Conservation (phyloP, 352 stramenopile species). For the Pythium pyrilobum region DNA sequence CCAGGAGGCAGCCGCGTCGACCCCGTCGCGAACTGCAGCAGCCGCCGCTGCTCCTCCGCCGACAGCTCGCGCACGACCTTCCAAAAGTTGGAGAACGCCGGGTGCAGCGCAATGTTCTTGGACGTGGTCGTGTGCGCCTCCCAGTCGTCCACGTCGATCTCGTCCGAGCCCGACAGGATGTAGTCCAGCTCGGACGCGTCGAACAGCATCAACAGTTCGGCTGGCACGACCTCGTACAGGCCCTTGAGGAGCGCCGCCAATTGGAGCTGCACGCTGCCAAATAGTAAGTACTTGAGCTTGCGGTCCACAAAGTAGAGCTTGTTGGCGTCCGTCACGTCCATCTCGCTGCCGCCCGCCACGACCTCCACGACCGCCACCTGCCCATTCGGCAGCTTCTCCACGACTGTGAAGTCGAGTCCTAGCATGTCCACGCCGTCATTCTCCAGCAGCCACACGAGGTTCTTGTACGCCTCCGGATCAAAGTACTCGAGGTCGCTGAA, state of each 20-base stretch:
- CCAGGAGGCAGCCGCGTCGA: slow-evolving; percentile 25
- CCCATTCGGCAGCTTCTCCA: neutral
- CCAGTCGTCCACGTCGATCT: slow-evolving; percentile 92
- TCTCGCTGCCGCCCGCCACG: slow-evolving; percentile 36
- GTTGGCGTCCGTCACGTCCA: slow-evolving; percentile 93
- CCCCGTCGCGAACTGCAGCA: slow-evolving; percentile 37
- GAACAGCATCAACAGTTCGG: slow-evolving; percentile 86
- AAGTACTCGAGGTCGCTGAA: slow-evolving; percentile 90
- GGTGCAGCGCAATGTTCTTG: neutral
- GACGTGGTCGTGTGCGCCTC: slow-evolving; percentile 47
- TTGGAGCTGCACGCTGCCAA: slow-evolving; percentile 73
- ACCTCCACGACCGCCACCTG: slow-evolving; percentile 32
- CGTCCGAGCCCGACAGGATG: slow-evolving; percentile 87
- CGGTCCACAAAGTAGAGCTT: slow-evolving; percentile 91
- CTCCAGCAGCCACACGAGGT: slow-evolving; percentile 46
- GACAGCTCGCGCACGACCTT: slow-evolving; percentile 49
- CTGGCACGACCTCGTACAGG: slow-evolving; percentile 91
- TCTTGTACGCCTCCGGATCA: slow-evolving; percentile 48
- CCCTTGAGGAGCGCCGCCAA: slow-evolving; percentile 72
- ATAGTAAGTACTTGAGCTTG: slow-evolving; percentile 86
- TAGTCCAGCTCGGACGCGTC: slow-evolving; percentile 93
- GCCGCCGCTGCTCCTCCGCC: slow-evolving; percentile 12
- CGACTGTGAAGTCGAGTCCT: slow-evolving; percentile 46
- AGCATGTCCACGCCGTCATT: slow-evolving; percentile 45
- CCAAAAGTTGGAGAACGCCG: slow-evolving; percentile 12